A percentile compares a stretch with the other conserved stretches of the same genome.
phyloP scores from a whole-genome alignment of 495 filamentous ascomycete genomes.

The Pseudotulostoma volvatum region DNA sequence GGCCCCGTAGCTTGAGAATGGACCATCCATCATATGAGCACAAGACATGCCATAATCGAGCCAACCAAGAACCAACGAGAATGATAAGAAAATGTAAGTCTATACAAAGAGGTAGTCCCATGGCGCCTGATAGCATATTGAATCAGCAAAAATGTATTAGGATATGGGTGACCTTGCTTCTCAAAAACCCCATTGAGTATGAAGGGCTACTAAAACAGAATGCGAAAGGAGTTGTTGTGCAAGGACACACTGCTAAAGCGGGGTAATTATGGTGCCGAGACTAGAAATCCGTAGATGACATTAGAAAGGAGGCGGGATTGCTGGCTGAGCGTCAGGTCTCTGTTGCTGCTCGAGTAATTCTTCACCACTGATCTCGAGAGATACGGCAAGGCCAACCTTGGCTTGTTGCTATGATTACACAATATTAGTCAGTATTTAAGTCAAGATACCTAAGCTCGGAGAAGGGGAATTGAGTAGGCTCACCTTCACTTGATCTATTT shows the following conservation, averaged over 20 bases:
- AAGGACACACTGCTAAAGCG: background rate
- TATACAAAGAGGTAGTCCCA: conserved; percentile 33
- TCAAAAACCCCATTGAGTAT: conserved; percentile 16
- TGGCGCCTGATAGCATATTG: conserved; percentile 25
- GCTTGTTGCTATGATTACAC: conserved; percentile 56
- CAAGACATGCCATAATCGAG: conserved; percentile 15
- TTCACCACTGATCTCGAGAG: conserved; percentile 76
- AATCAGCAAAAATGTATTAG: conserved; percentile 20
- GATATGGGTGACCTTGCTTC: conserved; percentile 21
- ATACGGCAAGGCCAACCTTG: conserved; percentile 87
- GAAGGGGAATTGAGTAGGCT: conserved; percentile 14
- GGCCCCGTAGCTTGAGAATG: conserved; percentile 14
- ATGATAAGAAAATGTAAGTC: conserved; percentile 19
- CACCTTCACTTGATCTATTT: conserved; percentile 95
- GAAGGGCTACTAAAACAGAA: conserved; percentile 36
- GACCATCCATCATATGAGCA: conserved; percentile 17
- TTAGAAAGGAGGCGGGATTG: conserved; percentile 39
- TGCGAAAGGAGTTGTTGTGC: conserved; percentile 13
- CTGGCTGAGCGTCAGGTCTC: conserved; percentile 31
- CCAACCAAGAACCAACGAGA: conserved; percentile 15
- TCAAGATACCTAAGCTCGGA: too few relatives aligned
- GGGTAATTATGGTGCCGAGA: background rate
- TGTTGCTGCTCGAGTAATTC: conserved; percentile 90
- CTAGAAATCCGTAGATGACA: conserved; percentile 1
- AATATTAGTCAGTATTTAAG: background rate